Evolutionary conservation across 192 early-diverging fungal genomes (phyloP), one percentile per base, ranked within the genome.

Genomic region (Thamnidium elegans): DNA sequence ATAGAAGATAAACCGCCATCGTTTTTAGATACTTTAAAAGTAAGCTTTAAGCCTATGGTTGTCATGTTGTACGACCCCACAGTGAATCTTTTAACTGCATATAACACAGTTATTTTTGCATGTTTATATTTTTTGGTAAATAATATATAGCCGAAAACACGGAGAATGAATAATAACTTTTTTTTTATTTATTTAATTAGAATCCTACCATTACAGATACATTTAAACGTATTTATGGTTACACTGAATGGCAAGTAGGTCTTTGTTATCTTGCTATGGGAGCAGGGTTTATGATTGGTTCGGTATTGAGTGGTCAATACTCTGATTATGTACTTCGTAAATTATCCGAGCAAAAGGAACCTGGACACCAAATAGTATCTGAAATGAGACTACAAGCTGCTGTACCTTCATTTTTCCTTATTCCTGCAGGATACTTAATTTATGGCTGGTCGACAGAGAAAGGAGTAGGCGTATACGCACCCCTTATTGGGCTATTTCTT

Each of bases 181-280:
- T 1, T 17, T 48, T 48, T 48, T 48, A 48, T 48, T 5, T 48
- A 10, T 15, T 2, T 48, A 48, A 0, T 1, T 55, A 64, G 63
- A 64, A 64, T 31, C 63, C 63, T 14, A 64, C 63, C 0, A 64
- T 64, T 14, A 64, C 63, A 20, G 34, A 45, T 42, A 64, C 63
- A 7, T 64, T 64, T 50, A 53, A 50, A 10, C 17, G 19, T 23
- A 14, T 53, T 32, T 64, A 64, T 21, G 34, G 51, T 19, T 55
- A 54, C 42, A 55, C 50, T 32, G 50, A 17, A 13, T 30, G 42
- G 19, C 50, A 53, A 32, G 51, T 64, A 26, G 63, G 63, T 2
- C 26, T 64, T 10, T 64, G 63, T 32, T 64, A 64, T 21, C 50
- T 64, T 17, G 50, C 63, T 14, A 52, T 54, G 15, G 63, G 63